Conservation (phyloP, 202 grass and related monocot species). For the Digitaria exilis region DNA sequence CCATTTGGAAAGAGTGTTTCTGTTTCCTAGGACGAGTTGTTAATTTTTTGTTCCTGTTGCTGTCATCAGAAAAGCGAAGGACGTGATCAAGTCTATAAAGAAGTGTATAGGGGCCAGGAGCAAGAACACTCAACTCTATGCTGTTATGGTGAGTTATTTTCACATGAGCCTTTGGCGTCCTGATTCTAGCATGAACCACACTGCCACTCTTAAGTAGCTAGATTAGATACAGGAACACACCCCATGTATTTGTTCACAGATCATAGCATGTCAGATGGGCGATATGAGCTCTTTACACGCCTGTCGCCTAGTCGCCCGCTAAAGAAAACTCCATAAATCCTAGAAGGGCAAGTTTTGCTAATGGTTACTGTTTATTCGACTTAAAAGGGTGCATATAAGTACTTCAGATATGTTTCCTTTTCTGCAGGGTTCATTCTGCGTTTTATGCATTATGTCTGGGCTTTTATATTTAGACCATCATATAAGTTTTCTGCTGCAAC, state of each 20-base stretch:
- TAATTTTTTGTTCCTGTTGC: conserved; percentile 19
- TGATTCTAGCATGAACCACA: background rate
- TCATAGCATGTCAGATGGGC: conserved; percentile 9
- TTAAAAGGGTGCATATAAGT: conserved; percentile 1
- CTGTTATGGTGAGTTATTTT: conserved; percentile 76
- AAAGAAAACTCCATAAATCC: background rate
- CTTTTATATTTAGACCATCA: background rate
- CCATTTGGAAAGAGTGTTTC: conserved; percentile 41
- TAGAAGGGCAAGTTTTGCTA: background rate
- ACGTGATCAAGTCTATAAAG: conserved; percentile 90
- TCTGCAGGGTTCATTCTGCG: background rate
- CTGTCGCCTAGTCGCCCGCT: background rate
- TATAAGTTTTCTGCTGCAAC: background rate
- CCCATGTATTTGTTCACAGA: background rate
- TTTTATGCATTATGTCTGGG: background rate
- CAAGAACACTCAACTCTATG: conserved; percentile 73
- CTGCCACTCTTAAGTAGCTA: background rate
- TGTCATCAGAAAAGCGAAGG: conserved; percentile 83
- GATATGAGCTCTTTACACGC: background rate
- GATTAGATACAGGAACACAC: conserved; percentile 9
- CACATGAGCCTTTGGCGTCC: background rate
- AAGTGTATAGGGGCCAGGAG: conserved; percentile 72
- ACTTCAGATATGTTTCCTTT: conserved; percentile 19
- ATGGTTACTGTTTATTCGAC: background rate
- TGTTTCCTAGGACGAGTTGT: conserved; percentile 11